Percentiles rank a stretch among this genome's conserved stretches.
Conservation (phyloP, 164 flowering plant species). For the Cinnamomum micranthum region DNA sequence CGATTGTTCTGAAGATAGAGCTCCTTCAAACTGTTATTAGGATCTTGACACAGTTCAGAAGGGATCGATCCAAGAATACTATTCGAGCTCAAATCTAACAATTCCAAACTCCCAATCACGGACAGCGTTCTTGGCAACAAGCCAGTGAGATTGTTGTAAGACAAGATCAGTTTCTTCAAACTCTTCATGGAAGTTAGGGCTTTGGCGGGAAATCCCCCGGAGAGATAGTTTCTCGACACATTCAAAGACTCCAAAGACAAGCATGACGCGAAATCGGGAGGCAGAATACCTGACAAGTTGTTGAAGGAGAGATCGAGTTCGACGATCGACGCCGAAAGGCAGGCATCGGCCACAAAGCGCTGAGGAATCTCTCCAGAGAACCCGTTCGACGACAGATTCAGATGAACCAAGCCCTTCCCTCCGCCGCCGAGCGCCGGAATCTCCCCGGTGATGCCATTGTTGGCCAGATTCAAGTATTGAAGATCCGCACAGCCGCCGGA, state of each 20-base stretch:
- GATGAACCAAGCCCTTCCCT: constrained; percentile 29
- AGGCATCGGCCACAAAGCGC: constrained; percentile 33
- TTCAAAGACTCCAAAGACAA: constrained; percentile 44
- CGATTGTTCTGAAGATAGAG: constrained; percentile 71
- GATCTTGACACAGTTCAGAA: constrained; percentile 40
- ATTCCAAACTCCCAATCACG: constrained; percentile 49
- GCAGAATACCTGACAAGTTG: constrained; percentile 55
- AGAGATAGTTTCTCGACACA: constrained; percentile 56
- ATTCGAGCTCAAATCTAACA: constrained; percentile 82
- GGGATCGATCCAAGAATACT: constrained; percentile 67
- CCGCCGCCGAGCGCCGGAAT: constrained; percentile 44
- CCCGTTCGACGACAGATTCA: constrained; percentile 43
- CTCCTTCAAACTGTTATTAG: constrained; percentile 43
- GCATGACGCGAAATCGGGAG: constrained; percentile 51
- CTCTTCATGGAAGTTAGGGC: constrained; percentile 40
- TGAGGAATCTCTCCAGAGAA: constrained; percentile 55
- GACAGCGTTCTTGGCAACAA: constrained; percentile 46
- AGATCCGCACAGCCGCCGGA: constrained; percentile 42
- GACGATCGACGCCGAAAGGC: constrained; percentile 28
- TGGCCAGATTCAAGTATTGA: constrained; percentile 51
- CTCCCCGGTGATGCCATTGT: constrained; percentile 51
- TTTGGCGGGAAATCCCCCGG: constrained; percentile 63
- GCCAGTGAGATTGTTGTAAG: constrained; percentile 58
- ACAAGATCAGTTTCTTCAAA: constrained; percentile 47
- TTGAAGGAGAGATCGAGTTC: constrained; percentile 73